These are phyloP conservation scores for Royoungia palumana DNA, from an alignment of 768 basidiomycete species.

Conservation along the genomic window DNA sequence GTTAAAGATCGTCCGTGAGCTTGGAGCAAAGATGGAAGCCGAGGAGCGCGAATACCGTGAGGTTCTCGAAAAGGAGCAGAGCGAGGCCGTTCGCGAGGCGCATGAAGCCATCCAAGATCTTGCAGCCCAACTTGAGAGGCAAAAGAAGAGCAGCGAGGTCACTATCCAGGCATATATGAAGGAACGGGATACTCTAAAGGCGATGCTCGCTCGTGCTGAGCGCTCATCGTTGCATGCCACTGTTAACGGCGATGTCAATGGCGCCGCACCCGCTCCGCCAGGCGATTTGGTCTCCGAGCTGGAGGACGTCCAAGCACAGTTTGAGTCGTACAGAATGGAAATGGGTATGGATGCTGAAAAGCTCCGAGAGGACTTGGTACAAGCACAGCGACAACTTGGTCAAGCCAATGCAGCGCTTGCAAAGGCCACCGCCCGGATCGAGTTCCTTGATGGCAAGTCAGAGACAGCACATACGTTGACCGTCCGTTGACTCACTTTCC, in stretches of 20 bases:
- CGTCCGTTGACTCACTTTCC: neutral
- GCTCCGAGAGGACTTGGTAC: constrained; percentile 65
- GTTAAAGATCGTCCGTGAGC: constrained; percentile 75
- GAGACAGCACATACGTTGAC: neutral
- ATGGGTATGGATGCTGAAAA: constrained; percentile 74
- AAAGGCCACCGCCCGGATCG: constrained; percentile 79
- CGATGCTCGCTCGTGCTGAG: constrained; percentile 62
- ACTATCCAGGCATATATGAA: constrained; percentile 78
- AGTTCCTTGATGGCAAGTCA: constrained; percentile 67
- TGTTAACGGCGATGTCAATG: constrained; percentile 35
- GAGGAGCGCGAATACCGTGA: constrained; percentile 77
- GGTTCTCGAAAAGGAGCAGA: constrained; percentile 67
- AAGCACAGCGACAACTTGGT: constrained; percentile 65
- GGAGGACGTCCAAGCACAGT: constrained; percentile 71
- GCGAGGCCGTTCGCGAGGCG: constrained; percentile 81
- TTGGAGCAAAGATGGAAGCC: constrained; percentile 81
- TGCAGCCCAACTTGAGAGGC: constrained; percentile 71
- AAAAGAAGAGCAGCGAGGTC: constrained; percentile 67
- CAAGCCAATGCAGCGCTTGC: constrained; percentile 66
- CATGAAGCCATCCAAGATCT: constrained; percentile 82
- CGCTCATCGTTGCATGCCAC: constrained; percentile 15
- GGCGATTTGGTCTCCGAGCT: constrained; percentile 56
- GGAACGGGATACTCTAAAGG: constrained; percentile 82
- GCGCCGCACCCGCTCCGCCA: constrained; percentile 16
- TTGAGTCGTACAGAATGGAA: constrained; percentile 76